These are phyloP conservation scores for Stagonosporopsis rhizophila DNA, from an alignment of 2,329 filamentous ascomycete genomes.

Conservation along the genomic window DNA sequence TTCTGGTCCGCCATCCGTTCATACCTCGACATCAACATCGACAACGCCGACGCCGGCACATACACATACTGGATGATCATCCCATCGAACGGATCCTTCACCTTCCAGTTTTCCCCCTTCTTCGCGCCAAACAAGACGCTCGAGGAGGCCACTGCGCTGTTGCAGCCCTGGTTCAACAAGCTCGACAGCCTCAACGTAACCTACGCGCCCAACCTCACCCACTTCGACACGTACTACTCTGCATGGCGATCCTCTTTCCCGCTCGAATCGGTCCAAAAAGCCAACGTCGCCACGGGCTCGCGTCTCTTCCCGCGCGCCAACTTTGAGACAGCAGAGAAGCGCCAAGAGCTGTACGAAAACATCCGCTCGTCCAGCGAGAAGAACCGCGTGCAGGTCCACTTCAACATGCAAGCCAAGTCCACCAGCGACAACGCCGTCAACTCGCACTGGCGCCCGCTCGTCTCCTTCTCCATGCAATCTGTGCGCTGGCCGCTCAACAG, in stretches of 20 bases:
- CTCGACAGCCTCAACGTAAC: slow-evolving; percentile 39
- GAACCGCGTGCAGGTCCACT: slow-evolving; percentile 44
- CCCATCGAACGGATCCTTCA: slow-evolving; percentile 43
- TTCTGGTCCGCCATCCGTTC: slow-evolving; percentile 45
- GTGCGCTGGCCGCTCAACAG: slow-evolving; percentile 25
- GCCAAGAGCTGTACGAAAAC: slow-evolving; percentile 38
- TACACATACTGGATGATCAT: slow-evolving; percentile 46
- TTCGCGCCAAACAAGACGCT: slow-evolving; percentile 45
- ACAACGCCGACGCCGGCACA: slow-evolving; percentile 47
- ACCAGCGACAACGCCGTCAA: slow-evolving; percentile 36
- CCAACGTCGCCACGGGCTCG: slow-evolving; percentile 44
- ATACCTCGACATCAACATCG: slow-evolving; percentile 42
- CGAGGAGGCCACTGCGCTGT: slow-evolving; percentile 37
- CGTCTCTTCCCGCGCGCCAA: slow-evolving; percentile 45
- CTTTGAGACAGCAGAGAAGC: slow-evolving; percentile 42
- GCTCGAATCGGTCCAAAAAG: slow-evolving; percentile 43
- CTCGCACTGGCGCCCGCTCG: slow-evolving; percentile 32
- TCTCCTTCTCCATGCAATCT: slow-evolving; percentile 35
- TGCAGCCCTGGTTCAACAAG: slow-evolving; percentile 43
- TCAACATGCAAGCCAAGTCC: slow-evolving; percentile 44
- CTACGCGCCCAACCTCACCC: slow-evolving; percentile 45
- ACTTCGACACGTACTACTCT: slow-evolving; percentile 42
- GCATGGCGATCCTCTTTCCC: slow-evolving; percentile 46
- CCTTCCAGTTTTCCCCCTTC: slow-evolving; percentile 46
- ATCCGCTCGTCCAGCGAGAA: slow-evolving; percentile 45